Conservation (phyloP, 2,329 filamentous ascomycete species). For the Magnaporthiopsis poae region DNA sequence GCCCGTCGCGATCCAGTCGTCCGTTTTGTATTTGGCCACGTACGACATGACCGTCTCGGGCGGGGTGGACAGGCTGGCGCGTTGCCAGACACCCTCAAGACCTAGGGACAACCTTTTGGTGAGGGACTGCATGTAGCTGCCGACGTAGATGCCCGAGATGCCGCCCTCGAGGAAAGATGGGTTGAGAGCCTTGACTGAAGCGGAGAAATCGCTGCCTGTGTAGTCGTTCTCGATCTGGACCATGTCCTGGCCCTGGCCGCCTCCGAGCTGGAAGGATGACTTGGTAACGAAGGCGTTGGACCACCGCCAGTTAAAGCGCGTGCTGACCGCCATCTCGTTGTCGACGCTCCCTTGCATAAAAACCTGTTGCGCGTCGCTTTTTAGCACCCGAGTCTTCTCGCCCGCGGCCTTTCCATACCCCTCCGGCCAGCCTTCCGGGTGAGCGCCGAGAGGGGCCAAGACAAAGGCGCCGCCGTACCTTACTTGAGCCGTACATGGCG, state of each 20-base stretch:
- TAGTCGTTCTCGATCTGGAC: constrained; percentile 94
- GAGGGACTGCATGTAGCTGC: constrained; percentile 87
- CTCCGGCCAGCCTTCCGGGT: too few relatives aligned
- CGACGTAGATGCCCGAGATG: constrained; percentile 88
- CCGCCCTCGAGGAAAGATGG: constrained; percentile 88
- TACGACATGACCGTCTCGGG: constrained; percentile 90
- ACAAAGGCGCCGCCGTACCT: constrained; percentile 48
- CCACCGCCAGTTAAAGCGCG: constrained; percentile 91
- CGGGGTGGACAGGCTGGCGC: constrained; percentile 68
- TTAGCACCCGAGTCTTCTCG: background rate
- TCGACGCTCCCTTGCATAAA: constrained; percentile 94
- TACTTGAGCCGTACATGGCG: constrained; percentile 83
- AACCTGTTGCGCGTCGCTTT: constrained; percentile 43
- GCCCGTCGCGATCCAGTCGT: constrained; percentile 85
- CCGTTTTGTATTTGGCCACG: constrained; percentile 78
- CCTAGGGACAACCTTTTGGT: constrained; percentile 80
- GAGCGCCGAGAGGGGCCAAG: background rate
- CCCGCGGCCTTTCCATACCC: background rate
- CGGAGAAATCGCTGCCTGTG: constrained; percentile 83
- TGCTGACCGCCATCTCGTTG: constrained; percentile 78
- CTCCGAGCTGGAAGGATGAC: constrained; percentile 74
- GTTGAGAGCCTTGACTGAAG: constrained; percentile 86
- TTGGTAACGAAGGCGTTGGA: constrained; percentile 67
- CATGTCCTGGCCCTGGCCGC: constrained; percentile 67
- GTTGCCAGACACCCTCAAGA: constrained; percentile 89